These are phyloP conservation scores for Maudiozyma humilis DNA, from an alignment of 1,139 yeast species.

Conservation along the genomic window DNA sequence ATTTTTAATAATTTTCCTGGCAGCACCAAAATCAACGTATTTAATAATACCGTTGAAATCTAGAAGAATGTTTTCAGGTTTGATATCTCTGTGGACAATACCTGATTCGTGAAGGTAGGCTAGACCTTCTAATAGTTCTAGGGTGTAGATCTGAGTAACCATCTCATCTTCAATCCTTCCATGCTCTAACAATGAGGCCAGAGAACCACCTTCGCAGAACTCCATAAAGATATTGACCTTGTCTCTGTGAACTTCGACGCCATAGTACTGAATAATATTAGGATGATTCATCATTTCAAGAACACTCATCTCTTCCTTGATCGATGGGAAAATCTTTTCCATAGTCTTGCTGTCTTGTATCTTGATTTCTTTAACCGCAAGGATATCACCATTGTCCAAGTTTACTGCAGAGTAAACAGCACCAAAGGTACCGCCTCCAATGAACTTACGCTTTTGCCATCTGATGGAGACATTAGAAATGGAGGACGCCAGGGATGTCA, in stretches of 20 bases:
- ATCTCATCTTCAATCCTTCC: slow-evolving; percentile 94
- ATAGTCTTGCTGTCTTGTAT: slow-evolving; percentile 85
- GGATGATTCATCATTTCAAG: slow-evolving; percentile 93
- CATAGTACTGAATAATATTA: slow-evolving; percentile 89
- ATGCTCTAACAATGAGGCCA: slow-evolving; percentile 73
- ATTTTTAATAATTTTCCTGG: slow-evolving; percentile 74
- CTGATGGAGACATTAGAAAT: slow-evolving; percentile 86
- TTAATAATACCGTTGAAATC: slow-evolving; percentile 92
- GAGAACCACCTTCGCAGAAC: slow-evolving; percentile 92
- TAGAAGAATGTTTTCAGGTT: slow-evolving; percentile 86
- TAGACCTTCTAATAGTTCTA: slow-evolving; percentile 91
- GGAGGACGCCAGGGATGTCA: slow-evolving; percentile 79
- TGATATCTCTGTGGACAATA: slow-evolving; percentile 93
- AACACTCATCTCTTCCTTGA: slow-evolving; percentile 94
- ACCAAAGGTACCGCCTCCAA: slow-evolving; percentile 96
- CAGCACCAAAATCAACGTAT: slow-evolving; percentile 96
- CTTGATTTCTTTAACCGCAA: slow-evolving; percentile 94
- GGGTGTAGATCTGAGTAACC: slow-evolving; percentile 81
- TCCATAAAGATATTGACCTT: slow-evolving; percentile 96
- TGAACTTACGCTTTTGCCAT: slow-evolving; percentile 92
- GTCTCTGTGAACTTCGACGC: slow-evolving; percentile 95
- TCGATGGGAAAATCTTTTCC: slow-evolving; percentile 76
- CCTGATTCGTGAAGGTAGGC: slow-evolving; percentile 93
- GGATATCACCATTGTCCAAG: slow-evolving; percentile 87
- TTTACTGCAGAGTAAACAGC: slow-evolving; percentile 88